Percentiles rank a stretch among this genome's conserved stretches.
phyloP scores from a whole-genome alignment of 2,329 filamentous ascomycete genomes.

The Fusarium sp. region DNA sequence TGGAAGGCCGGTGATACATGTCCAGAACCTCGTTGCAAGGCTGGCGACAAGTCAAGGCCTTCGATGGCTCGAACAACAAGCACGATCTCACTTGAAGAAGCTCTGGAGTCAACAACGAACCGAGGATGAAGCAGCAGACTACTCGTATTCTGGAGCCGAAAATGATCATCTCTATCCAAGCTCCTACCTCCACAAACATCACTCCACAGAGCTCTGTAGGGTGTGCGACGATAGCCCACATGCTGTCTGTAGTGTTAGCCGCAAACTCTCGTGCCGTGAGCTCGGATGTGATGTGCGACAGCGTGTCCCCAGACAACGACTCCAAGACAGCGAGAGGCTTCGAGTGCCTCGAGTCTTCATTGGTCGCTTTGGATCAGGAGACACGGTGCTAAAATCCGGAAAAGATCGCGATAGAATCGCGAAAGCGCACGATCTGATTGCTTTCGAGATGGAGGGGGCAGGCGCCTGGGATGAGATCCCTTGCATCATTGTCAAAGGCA shows the following conservation, averaged over 20 bases:
- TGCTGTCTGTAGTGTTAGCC: neutral
- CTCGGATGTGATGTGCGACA: neutral
- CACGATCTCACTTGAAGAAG: neutral
- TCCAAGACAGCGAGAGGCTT: neutral
- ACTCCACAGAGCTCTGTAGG: neutral
- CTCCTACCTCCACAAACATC: conserved; percentile 12
- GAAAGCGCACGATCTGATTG: conserved; percentile 31
- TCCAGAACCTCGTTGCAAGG: neutral
- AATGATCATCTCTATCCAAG: conserved; percentile 42
- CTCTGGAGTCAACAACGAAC: neutral
- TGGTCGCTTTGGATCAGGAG: conserved; percentile 52
- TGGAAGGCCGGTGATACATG: neutral
- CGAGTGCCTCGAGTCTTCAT: conserved; percentile 45
- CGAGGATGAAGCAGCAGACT: conserved; percentile 3
- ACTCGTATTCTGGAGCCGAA: conserved; percentile 38
- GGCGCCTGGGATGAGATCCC: conserved; percentile 50
- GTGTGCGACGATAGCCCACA: neutral
- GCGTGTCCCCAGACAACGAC: neutral
- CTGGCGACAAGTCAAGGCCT: neutral
- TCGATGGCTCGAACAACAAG: neutral
- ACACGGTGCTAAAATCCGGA: conserved; percentile 53
- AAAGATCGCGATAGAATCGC: conserved; percentile 50
- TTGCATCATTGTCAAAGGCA: conserved; percentile 54
- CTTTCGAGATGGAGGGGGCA: conserved; percentile 50
- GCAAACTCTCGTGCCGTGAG: neutral